Evolutionary conservation across 305 asterid species (phyloP).

Genomic region (Fraxinus paxiana): DNA sequence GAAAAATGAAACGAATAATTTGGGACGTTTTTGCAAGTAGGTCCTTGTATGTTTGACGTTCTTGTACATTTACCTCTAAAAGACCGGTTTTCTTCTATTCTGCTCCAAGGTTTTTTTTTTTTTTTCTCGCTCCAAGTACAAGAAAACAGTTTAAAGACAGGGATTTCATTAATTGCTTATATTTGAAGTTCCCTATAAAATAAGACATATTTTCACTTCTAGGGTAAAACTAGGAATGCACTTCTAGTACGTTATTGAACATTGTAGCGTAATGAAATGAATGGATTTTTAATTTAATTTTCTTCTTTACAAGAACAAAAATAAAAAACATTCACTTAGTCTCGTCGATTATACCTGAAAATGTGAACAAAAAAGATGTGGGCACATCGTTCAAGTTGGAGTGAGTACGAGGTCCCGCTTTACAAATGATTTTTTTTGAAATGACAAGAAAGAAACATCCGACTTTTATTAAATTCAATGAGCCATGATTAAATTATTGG

Average conservation of each 20-base stretch:
- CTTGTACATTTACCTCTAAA: neutral
- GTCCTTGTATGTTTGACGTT: slow-evolving; percentile 12
- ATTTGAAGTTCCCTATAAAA: neutral
- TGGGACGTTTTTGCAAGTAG: slow-evolving; percentile 22
- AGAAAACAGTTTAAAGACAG: neutral
- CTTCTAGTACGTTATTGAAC: neutral
- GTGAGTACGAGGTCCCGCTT: neutral
- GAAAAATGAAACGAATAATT: slow-evolving; percentile 22
- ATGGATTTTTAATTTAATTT: neutral
- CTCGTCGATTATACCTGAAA: neutral
- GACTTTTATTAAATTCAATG: neutral
- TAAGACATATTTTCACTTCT: neutral
- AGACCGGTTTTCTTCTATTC: neutral
- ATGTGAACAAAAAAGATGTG: neutral
- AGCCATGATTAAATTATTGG: neutral
- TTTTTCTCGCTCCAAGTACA: neutral
- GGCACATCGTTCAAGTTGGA: neutral
- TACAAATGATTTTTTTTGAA: neutral
- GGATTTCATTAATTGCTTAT: neutral
- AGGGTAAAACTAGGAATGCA: neutral
- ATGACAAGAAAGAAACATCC: neutral
- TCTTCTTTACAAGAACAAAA: neutral
- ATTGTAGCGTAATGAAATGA: neutral
- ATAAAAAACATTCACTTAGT: too few relatives aligned
- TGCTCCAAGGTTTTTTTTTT: neutral